Percentiles rank a stretch among this genome's conserved stretches.
Conservation (phyloP, 305 asterid genomes). For the Solanum chacoense region DNA sequence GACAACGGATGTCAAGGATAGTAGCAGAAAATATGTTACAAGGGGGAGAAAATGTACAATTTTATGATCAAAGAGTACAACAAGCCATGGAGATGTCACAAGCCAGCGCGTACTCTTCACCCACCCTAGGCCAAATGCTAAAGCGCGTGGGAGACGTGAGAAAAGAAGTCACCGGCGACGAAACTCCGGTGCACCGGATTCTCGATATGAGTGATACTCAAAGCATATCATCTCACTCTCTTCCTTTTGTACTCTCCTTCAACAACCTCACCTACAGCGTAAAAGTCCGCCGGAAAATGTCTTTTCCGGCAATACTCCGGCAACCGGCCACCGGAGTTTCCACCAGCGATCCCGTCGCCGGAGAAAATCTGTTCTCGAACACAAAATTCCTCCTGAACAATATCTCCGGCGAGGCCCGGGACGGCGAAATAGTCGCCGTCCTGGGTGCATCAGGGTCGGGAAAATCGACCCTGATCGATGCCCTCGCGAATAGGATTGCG, state of each 20-base stretch:
- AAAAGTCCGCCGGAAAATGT: conserved; percentile 12
- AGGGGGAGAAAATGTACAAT: conserved; percentile 14
- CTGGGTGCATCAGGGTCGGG: conserved; percentile 81
- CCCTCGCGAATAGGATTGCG: conserved; percentile 58
- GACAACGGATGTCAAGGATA: conserved; percentile 27
- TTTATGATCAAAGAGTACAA: conserved; percentile 21
- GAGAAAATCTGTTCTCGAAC: conserved; percentile 10
- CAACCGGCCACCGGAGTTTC: background rate
- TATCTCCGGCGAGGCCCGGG: conserved; percentile 71
- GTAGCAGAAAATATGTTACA: conserved; percentile 34
- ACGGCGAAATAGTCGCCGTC: conserved; percentile 76
- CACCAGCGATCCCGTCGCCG: background rate
- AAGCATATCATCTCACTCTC: conserved; percentile 4
- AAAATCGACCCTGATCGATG: conserved; percentile 68
- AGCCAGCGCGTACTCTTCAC: conserved; percentile 18
- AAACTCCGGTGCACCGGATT: conserved; percentile 58
- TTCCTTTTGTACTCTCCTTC: conserved; percentile 30
- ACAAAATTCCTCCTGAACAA: conserved; percentile 41
- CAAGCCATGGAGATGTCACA: conserved; percentile 17
- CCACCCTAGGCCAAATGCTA: conserved; percentile 60
- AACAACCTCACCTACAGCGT: conserved; percentile 28
- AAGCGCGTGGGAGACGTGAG: conserved; percentile 57
- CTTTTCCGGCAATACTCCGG: background rate
- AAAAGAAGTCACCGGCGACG: conserved; percentile 53
- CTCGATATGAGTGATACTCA: conserved; percentile 28